phyloP scores from a whole-genome alignment of 2,329 filamentous ascomycete species.

The Didymella exigua region DNA sequence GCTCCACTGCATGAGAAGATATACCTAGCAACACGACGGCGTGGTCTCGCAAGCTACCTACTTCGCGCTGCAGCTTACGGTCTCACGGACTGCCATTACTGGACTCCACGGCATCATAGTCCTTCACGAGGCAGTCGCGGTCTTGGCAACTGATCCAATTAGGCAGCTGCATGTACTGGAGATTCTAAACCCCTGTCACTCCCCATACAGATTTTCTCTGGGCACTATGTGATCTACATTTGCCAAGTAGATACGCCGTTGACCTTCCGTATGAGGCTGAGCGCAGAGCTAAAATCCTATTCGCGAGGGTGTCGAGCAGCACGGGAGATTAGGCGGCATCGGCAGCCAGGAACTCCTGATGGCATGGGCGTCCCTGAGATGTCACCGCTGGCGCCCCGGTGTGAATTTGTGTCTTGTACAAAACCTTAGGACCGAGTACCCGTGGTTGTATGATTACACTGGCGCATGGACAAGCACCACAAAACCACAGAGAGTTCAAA shows the following conservation, averaged over 20 bases:
- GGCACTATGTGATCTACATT: conserved; percentile 17
- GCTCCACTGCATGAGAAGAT: conserved; percentile 1
- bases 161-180: conserved; percentile 14
- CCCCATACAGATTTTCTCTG: conserved; percentile 4
- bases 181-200: conserved; percentile 4
- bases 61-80: conserved; percentile 12
- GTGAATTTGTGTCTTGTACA: not conserved
- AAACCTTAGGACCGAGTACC: not conserved
- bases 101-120: conserved; percentile 8
- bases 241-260: conserved; percentile 16
- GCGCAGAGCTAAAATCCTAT: conserved; percentile 2
- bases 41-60: conserved; percentile 15
- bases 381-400: not conserved
- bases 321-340: conserved; percentile 14
- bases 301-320: conserved; percentile 7
- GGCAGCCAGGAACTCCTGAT: conserved; percentile 4
- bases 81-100: conserved; percentile 8
- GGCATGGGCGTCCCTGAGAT: not conserved
- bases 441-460: not conserved
- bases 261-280: conserved; percentile 20
- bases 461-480: not conserved
- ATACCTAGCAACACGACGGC: conserved; percentile 11
- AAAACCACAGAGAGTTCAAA: not conserved
- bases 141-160: conserved; percentile 12
- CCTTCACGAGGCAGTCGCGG: conserved; percentile 8